Conservation (phyloP, 225 moss, liverwort and hornwort species). For the Sphagnum contortum region DNA sequence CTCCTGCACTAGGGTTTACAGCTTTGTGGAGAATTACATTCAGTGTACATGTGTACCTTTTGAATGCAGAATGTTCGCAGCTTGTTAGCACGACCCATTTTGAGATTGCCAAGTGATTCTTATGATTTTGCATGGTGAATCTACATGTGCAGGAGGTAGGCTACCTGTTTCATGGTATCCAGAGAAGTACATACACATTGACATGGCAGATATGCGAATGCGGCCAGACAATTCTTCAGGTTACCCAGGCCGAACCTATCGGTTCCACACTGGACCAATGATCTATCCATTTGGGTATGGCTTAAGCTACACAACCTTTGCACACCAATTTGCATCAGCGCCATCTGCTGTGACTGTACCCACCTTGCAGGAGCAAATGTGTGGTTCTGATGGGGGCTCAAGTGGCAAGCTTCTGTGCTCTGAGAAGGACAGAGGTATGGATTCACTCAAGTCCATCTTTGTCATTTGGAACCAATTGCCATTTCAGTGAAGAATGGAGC, state of each 20-base stretch:
- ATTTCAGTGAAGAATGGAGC: no score
- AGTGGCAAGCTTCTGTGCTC: constrained; percentile 4
- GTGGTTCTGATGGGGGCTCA: constrained; percentile 8
- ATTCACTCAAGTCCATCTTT: background rate
- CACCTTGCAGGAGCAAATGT: constrained; percentile 16
- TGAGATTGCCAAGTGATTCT: no score
- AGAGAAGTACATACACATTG: constrained; percentile 44
- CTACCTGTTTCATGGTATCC: constrained; percentile 79
- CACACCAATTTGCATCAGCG: constrained; percentile 20
- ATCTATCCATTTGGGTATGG: constrained; percentile 51
- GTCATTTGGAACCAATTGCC: no score
- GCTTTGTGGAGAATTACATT: no score
- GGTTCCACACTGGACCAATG: constrained; percentile 47
- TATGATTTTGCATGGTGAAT: no score
- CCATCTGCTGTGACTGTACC: constrained; percentile 15
- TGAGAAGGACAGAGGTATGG: constrained; percentile 5
- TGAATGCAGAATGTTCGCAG: no score
- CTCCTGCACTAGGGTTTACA: no score
- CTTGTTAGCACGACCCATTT: no score
- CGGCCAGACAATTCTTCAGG: constrained; percentile 28
- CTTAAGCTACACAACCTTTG: constrained; percentile 39
- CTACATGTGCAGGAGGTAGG: constrained; percentile 33
- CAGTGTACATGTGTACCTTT: no score
- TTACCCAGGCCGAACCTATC: constrained; percentile 75
- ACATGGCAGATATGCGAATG: constrained; percentile 78